Conservation (phyloP, 441 rosid species). For the Raphanus hybrid region DNA sequence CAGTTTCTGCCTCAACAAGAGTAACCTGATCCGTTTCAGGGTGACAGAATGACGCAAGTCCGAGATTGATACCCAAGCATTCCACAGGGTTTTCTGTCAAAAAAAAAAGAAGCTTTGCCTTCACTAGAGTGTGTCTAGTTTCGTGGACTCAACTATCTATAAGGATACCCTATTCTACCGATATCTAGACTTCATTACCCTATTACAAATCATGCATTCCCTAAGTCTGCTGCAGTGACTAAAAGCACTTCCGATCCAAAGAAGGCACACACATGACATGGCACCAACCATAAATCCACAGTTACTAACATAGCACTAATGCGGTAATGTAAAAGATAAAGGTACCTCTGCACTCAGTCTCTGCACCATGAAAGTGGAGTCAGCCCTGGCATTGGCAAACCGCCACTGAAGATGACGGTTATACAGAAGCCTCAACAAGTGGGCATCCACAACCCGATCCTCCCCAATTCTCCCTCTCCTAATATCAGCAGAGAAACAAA, state of each 20-base stretch:
- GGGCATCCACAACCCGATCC: constrained; percentile 65
- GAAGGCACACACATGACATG: not conserved
- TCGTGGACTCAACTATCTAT: constrained; percentile 8
- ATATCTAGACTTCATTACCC: constrained; percentile 2
- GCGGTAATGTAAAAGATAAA: not conserved
- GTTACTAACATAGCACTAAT: not conserved
- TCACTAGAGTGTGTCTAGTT: constrained; percentile 11
- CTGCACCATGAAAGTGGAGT: constrained; percentile 61
- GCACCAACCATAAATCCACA: not conserved
- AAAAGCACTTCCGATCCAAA: not conserved
- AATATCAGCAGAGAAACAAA: constrained; percentile 70
- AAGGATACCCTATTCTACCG: not conserved
- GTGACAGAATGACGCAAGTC: constrained; percentile 66
- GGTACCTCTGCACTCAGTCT: constrained; percentile 64
- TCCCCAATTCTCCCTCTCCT: constrained; percentile 74
- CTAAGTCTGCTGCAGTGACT: too few relatives aligned
- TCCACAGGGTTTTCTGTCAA: constrained; percentile 69
- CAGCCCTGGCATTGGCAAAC: constrained; percentile 69
- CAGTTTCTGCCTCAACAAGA: constrained; percentile 63
- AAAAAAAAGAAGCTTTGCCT: constrained; percentile 4
- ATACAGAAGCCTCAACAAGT: constrained; percentile 70
- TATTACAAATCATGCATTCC: not conserved
- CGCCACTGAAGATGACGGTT: constrained; percentile 72
- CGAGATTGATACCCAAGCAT: constrained; percentile 72
- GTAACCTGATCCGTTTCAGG: constrained; percentile 67